phyloP scores from a whole-genome alignment of 176 grass and related monocot genomes.

The Lolium perenne region DNA sequence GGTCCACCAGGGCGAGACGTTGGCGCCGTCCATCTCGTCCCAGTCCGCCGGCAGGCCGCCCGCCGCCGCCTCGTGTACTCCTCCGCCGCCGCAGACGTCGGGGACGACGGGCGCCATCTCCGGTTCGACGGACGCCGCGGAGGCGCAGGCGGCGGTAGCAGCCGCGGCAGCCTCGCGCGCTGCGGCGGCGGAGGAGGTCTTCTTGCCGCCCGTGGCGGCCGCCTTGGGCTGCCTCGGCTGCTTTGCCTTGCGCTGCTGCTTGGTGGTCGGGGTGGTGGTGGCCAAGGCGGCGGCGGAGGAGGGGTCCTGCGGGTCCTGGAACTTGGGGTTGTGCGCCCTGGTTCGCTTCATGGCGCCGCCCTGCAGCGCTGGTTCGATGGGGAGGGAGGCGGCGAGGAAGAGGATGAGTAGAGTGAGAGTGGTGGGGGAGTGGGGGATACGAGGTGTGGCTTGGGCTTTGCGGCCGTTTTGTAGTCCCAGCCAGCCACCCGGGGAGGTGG shows the following conservation, averaged over 20 bases:
- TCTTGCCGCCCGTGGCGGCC: not conserved
- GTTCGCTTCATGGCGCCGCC: constrained; percentile 57
- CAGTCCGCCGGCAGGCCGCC: constrained; percentile 39
- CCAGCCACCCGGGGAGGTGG: no score
- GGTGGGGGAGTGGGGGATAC: not conserved
- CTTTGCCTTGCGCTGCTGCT: constrained; percentile 53
- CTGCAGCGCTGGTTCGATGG: not conserved
- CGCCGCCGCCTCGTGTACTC: not conserved
- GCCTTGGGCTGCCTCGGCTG: constrained; percentile 52
- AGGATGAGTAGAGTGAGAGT: no score
- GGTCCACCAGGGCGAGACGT: constrained; percentile 55
- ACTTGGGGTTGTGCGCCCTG: constrained; percentile 46
- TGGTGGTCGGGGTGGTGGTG: not conserved
- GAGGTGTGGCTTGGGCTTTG: not conserved
- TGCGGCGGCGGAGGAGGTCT: no score
- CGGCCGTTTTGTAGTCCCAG: constrained; percentile 38
- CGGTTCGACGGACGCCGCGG: accelerated
- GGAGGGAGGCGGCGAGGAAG: not conserved
- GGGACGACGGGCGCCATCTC: constrained; percentile 30
- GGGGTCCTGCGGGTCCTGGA: constrained; percentile 30
- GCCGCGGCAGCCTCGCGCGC: not conserved
- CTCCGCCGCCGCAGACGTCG: not conserved
- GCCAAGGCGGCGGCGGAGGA: not conserved
- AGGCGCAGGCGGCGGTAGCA: not conserved
- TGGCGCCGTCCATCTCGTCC: constrained; percentile 49